phyloP scores from a whole-genome alignment of 129 eudicot species.

The Pittosporum tobira region DNA sequence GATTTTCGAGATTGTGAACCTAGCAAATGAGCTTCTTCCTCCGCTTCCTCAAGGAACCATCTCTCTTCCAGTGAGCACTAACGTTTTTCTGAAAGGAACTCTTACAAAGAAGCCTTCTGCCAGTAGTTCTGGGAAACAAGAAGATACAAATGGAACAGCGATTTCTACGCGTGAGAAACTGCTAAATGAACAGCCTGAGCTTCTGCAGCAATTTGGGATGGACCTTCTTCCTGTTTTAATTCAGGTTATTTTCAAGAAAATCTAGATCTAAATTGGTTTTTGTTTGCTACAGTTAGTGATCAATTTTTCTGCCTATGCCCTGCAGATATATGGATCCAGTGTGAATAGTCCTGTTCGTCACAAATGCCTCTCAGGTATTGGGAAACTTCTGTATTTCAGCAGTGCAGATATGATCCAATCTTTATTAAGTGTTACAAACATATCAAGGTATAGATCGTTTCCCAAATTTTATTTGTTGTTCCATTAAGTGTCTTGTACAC shows the following conservation, averaged over 20 bases:
- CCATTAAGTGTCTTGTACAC: no score
- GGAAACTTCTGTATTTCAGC: conserved; percentile 94
- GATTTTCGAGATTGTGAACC: conserved; percentile 95
- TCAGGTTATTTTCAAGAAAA: conserved; percentile 40
- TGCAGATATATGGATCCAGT: conserved; percentile 91
- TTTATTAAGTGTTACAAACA: conserved; percentile 56
- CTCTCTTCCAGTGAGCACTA: conserved; percentile 66
- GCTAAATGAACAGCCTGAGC: conserved; percentile 80
- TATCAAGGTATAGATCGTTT: conserved; percentile 65
- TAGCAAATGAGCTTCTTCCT: conserved; percentile 98
- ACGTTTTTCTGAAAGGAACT: conserved; percentile 61
- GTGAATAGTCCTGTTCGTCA: conserved; percentile 96
- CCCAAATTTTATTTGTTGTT: not conserved
- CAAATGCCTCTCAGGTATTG: conserved; percentile 90
- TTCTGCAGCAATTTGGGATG: conserved; percentile 83
- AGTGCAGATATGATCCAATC: conserved; percentile 81
- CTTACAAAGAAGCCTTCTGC: conserved; percentile 43
- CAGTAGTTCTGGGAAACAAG: conserved; percentile 52
- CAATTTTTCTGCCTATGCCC: conserved; percentile 3
- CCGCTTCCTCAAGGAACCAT: conserved; percentile 85
- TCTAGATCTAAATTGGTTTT: not conserved
- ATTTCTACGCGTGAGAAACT: conserved; percentile 59
- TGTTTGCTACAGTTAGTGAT: not conserved
- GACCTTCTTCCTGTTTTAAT: conserved; percentile 91
- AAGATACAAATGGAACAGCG: conserved; percentile 48